Evolutionary conservation across 495 filamentous ascomycete species (phyloP).

Genomic region (Physcia stellaris): DNA sequence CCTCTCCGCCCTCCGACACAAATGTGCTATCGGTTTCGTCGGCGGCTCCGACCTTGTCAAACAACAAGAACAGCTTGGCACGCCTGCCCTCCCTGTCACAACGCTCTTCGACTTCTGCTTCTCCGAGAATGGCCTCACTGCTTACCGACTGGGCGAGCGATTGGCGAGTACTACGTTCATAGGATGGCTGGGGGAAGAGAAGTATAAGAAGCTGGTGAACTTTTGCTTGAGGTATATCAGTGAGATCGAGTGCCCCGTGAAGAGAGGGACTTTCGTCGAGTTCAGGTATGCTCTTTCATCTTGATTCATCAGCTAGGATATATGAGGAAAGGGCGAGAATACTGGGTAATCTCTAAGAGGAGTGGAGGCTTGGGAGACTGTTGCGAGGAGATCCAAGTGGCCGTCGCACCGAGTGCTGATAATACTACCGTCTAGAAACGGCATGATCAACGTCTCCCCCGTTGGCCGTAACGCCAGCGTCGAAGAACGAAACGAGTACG

Average conservation of each 20-base stretch:
- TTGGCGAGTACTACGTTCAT: slow-evolving; percentile 76
- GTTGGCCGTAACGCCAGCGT: slow-evolving; percentile 79
- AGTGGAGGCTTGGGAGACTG: no score
- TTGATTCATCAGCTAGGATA: not conserved
- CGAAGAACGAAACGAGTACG: slow-evolving; percentile 67
- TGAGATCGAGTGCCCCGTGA: slow-evolving; percentile 70
- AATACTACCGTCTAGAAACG: slow-evolving; percentile 54
- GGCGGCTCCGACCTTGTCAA: slow-evolving; percentile 79
- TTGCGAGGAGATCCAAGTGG: no score
- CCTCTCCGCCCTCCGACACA: slow-evolving; percentile 66
- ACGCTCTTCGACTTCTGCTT: slow-evolving; percentile 93
- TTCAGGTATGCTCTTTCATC: slow-evolving; percentile 41
- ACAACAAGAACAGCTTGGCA: slow-evolving; percentile 90
- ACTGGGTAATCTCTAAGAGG: no score
- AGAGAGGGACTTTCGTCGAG: slow-evolving; percentile 92
- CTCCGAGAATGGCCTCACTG: slow-evolving; percentile 85
- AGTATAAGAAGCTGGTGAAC: slow-evolving; percentile 76
- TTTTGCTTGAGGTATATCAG: slow-evolving; percentile 84
- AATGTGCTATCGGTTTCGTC: slow-evolving; percentile 84
- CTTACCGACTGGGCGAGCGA: slow-evolving; percentile 63
- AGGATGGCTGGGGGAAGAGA: slow-evolving; percentile 78
- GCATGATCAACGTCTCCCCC: slow-evolving; percentile 92
- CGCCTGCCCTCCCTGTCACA: slow-evolving; percentile 45
- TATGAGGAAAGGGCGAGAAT: not conserved
- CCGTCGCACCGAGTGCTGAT: no score